These are phyloP conservation scores for Pseudocercospora crystallina DNA, from an alignment of 2,329 filamentous ascomycete genomes.

Conservation along the genomic window DNA sequence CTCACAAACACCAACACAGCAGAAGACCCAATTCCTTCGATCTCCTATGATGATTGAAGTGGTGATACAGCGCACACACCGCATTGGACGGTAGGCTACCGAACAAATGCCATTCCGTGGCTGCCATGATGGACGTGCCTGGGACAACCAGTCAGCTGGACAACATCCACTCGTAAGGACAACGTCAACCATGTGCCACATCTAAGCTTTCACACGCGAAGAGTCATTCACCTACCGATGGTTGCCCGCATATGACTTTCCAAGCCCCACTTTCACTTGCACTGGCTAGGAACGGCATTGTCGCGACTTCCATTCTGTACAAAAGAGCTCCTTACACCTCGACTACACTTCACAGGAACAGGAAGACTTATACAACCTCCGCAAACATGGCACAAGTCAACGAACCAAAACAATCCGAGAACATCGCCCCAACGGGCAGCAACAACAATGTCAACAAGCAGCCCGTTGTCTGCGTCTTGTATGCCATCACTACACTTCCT, in stretches of 20 bases:
- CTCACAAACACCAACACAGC: too few species aligned
- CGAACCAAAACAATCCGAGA: conserved; percentile 7
- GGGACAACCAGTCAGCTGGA: neutral
- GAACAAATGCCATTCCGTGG: too few species aligned
- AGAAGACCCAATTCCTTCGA: too few species aligned
- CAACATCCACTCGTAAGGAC: conserved; percentile 2
- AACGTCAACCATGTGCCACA: conserved; percentile 6
- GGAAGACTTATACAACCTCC: neutral
- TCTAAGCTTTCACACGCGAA: conserved; percentile 4
- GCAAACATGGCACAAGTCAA: conserved; percentile 7
- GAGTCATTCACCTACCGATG: conserved; percentile 12
- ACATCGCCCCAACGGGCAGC: conserved; percentile 12
- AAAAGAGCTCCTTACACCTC: neutral
- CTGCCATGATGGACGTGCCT: too few species aligned
- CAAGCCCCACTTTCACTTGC: too few species aligned
- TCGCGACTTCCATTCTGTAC: too few species aligned
- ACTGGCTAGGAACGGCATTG: too few species aligned
- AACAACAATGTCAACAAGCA: conserved; percentile 32
- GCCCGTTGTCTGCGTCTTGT: conserved; percentile 86
- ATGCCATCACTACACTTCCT: conserved; percentile 23
- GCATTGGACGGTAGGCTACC: too few species aligned
- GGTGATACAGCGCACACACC: too few species aligned
- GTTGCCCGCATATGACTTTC: too few species aligned
- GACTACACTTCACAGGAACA: neutral
- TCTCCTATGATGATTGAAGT: too few species aligned